Evolutionary conservation across 495 filamentous ascomycete genomes (phyloP), one percentile per base, ranked within the genome.

Genomic region (Pyrenula massariospora): DNA sequence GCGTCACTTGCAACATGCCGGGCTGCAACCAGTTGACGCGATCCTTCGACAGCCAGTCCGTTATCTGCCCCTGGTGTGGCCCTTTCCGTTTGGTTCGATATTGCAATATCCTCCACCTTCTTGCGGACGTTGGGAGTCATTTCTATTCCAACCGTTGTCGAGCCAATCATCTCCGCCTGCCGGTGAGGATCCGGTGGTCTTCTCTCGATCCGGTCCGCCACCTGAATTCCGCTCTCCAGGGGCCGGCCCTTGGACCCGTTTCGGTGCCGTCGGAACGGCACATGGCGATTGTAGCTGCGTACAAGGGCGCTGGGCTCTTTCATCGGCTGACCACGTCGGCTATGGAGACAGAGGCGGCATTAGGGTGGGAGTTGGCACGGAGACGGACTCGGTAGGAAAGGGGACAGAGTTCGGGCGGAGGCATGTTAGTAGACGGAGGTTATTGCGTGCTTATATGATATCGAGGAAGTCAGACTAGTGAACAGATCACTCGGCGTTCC

Each of bases 11-110:
- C 52, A 58, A 62, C 3, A 59, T 54, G 49, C 24, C 21, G 1
- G 58, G 51, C 23, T 78, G 75, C 57, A 23, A 60, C 0, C 72
- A 69, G 54, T 76, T 75, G 69, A 84, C 84, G 66, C 76, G 79
- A 53, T 71, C 75, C 23, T 68, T 68, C 63, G 73, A 80, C 53
- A 56, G 58, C 2, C 42, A 56, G 21, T 60, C 64, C 10, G 59
- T 67, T 12, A 68, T 75, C 62, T 78, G 76, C 58, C 68, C 68
- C 3, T 53, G 62, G 3, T 78, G 76, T 58, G 76, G 76, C 5
- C 75, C 76, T 0, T 74, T 59, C 57, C 71, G 70, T 5, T 22
- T 54, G 24, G 52, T 68, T 12, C 66, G 70, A 15, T 78, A 76
- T 61, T 78, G 76, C 60, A 58, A 57, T 19, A 62, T 64, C 36